These are phyloP conservation scores for Xerocomellus dryophilus DNA, from an alignment of 768 basidiomycete genomes.

Conservation along the genomic window DNA sequence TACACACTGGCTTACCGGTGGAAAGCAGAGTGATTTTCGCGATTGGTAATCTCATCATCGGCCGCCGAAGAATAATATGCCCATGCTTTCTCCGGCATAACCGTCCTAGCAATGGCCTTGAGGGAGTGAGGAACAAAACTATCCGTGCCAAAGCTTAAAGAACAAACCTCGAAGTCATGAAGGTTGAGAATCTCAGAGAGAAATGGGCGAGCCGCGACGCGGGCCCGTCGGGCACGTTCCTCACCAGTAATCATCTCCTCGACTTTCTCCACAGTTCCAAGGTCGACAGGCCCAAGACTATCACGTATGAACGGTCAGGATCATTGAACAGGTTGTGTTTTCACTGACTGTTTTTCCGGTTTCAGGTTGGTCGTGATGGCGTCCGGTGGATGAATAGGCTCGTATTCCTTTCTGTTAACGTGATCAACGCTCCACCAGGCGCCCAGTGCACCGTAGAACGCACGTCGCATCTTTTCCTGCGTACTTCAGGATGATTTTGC, in stretches of 20 bases:
- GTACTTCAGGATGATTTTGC: slow-evolving; percentile 82
- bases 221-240: slow-evolving; percentile 65
- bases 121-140: slow-evolving; percentile 5
- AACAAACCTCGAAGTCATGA: slow-evolving; percentile 87
- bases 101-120: slow-evolving; percentile 76
- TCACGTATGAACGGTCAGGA: slow-evolving; percentile 3
- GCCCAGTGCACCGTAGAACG: slow-evolving; percentile 23
- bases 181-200: slow-evolving; percentile 81
- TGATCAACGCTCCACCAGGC: not conserved
- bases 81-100: slow-evolving; percentile 88
- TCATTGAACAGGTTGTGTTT: not conserved
- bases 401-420: slow-evolving; percentile 63
- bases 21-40: slow-evolving; percentile 90
- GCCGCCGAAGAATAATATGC: slow-evolving; percentile 96
- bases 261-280: slow-evolving; percentile 59
- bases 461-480: slow-evolving; percentile 89
- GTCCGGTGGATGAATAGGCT: slow-evolving; percentile 85
- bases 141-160: not conserved
- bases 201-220: slow-evolving; percentile 62
- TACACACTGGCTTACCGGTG: slow-evolving; percentile 55
- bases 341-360: slow-evolving; percentile 75
- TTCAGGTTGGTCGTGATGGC: slow-evolving; percentile 75
- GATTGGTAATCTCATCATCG: slow-evolving; percentile 88
- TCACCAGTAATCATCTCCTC: slow-evolving; percentile 63
- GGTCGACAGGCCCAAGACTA: slow-evolving; percentile 72